A percentile compares a stretch with the other conserved stretches of the same genome.
These are phyloP conservation scores for Plasmopara halstedii DNA, from an alignment of 352 stramenopile species.

Conservation along the genomic window DNA sequence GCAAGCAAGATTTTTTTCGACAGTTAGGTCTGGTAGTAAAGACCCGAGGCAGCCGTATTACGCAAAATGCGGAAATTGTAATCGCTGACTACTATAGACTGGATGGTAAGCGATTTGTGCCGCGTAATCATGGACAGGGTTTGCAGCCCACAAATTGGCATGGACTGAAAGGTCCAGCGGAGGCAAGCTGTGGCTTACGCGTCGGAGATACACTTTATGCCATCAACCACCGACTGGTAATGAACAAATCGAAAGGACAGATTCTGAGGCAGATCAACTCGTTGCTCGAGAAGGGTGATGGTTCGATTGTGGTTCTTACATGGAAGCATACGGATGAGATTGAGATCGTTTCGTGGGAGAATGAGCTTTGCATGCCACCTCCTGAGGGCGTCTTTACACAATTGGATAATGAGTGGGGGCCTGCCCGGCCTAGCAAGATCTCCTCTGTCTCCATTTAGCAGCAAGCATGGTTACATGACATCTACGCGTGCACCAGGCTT, in stretches of 20 bases:
- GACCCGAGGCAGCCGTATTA: slow-evolving; percentile 75
- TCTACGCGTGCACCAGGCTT: slow-evolving; percentile 7
- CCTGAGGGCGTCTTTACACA: slow-evolving; percentile 75
- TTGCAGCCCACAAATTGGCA: slow-evolving; percentile 54
- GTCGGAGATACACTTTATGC: slow-evolving; percentile 76
- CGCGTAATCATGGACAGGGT: slow-evolving; percentile 61
- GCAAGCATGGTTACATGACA: slow-evolving; percentile 6
- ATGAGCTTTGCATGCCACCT: slow-evolving; percentile 65
- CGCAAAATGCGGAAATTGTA: slow-evolving; percentile 79
- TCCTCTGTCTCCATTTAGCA: slow-evolving; percentile 80
- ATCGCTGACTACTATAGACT: slow-evolving; percentile 74
- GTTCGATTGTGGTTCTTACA: slow-evolving; percentile 58
- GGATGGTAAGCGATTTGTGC: slow-evolving; percentile 70
- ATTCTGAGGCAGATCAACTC: slow-evolving; percentile 75
- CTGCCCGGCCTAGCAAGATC: slow-evolving; percentile 72
- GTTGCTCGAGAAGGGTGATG: slow-evolving; percentile 67
- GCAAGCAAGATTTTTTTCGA: slow-evolving; percentile 72
- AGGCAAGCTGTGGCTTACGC: slow-evolving; percentile 66
- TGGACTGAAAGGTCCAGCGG: slow-evolving; percentile 60
- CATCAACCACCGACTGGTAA: slow-evolving; percentile 80
- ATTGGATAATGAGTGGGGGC: slow-evolving; percentile 81
- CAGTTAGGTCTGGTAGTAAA: slow-evolving; percentile 74
- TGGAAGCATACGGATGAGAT: slow-evolving; percentile 82
- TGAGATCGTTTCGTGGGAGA: slow-evolving; percentile 65
- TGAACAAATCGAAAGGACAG: slow-evolving; percentile 82